Conservation (phyloP, 75 land plant genomes). For the Selaginella tamariscina region DNA sequence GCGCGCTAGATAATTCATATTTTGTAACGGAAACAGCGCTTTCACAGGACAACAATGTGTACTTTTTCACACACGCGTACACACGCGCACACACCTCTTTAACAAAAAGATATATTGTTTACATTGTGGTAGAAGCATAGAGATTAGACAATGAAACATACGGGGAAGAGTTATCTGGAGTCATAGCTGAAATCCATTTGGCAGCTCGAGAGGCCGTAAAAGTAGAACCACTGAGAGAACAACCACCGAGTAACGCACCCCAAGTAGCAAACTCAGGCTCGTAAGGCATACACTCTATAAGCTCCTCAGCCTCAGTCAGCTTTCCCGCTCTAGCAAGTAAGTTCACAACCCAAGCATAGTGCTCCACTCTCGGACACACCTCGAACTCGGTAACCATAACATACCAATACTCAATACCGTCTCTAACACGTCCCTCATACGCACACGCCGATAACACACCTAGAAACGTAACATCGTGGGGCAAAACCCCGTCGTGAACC, state of each 20-base stretch:
- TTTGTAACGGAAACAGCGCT: no score
- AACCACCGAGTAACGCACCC: slow-evolving; percentile 20
- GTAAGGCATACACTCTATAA: slow-evolving; percentile 18
- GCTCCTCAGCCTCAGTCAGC: slow-evolving; percentile 12
- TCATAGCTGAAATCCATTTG: not conserved
- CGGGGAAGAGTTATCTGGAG: not conserved
- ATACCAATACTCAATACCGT: not conserved
- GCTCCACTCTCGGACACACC: slow-evolving; percentile 16
- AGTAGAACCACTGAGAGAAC: not conserved
- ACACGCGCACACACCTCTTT: no score
- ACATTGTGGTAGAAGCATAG: not conserved
- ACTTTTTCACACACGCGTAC: no score
- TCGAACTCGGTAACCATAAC: slow-evolving; percentile 13
- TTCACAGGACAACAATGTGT: no score
- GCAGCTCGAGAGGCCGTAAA: not conserved
- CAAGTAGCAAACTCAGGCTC: slow-evolving; percentile 16
- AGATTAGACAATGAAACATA: not conserved
- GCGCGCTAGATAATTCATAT: no score
- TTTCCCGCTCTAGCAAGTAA: slow-evolving; percentile 24
- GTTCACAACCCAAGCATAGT: slow-evolving; percentile 20
- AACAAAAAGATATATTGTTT: no score
- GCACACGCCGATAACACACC: slow-evolving; percentile 21
- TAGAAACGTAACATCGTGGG: slow-evolving; percentile 16
- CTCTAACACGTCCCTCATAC: not conserved
- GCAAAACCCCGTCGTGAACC: not conserved